Conservation (phyloP, 177 flowering plant genomes). For the Vitis hybrid region DNA sequence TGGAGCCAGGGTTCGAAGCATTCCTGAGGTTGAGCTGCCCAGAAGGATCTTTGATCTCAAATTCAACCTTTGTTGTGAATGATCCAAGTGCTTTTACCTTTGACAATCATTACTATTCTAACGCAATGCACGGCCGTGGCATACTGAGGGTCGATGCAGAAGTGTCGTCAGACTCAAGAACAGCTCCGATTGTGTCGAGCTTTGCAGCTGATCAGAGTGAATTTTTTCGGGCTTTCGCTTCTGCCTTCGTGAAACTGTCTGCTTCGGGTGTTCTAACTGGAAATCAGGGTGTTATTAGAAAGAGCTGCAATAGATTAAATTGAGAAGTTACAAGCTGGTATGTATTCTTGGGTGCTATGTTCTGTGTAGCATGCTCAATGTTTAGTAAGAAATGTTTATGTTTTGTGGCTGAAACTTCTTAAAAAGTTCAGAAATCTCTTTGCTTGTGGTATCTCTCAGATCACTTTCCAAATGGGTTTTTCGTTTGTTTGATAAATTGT, state of each 20-base stretch:
- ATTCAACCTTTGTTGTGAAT: slow-evolving; percentile 30
- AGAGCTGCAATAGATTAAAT: slow-evolving; percentile 27
- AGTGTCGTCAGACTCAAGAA: slow-evolving; percentile 35
- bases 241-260: slow-evolving; percentile 56
- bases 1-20: slow-evolving; percentile 17
- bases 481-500: too few relatives aligned
- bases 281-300: slow-evolving; percentile 39
- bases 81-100: slow-evolving; percentile 41
- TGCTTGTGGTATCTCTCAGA: too few relatives aligned
- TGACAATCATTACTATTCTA: slow-evolving; percentile 45
- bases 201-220: slow-evolving; percentile 32
- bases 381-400: too few relatives aligned
- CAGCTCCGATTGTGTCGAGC: slow-evolving; percentile 27
- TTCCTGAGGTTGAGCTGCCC: slow-evolving; percentile 31
- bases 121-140: slow-evolving; percentile 35
- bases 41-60: slow-evolving; percentile 15
- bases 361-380: not conserved
- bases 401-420: too few relatives aligned
- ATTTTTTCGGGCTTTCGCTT: slow-evolving; percentile 41
- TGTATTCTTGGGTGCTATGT: not conserved
- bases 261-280: slow-evolving; percentile 42
- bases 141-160: slow-evolving; percentile 41
- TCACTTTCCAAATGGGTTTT: too few relatives aligned
- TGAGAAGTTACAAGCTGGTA: not conserved
- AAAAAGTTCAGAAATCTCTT: too few relatives aligned